These are phyloP conservation scores for Podaxis sp. DNA, from an alignment of 768 basidiomycete genomes.

Conservation along the genomic window DNA sequence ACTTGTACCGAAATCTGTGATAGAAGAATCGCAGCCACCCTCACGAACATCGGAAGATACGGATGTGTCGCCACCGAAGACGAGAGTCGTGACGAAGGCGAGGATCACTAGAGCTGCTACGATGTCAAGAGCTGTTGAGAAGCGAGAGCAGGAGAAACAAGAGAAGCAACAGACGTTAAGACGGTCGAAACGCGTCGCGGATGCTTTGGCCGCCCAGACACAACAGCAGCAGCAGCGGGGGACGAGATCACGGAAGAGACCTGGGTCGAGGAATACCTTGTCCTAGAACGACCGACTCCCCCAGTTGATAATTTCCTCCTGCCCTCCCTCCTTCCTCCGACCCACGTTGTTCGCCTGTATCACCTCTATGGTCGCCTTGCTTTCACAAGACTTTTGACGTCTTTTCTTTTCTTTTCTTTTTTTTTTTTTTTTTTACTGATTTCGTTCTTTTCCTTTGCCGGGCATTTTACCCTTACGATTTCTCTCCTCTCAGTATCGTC, in stretches of 20 bases:
- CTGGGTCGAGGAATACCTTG: conserved; percentile 35
- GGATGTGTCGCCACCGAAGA: background rate
- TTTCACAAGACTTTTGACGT: background rate
- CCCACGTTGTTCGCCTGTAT: conserved; percentile 9
- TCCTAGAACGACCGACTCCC: conserved; percentile 20
- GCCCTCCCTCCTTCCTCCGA: background rate
- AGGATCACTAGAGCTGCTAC: conserved; percentile 4
- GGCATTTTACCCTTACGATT: background rate
- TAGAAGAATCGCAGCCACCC: background rate
- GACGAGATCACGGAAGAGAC: conserved; percentile 23
- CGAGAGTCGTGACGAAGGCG: background rate
- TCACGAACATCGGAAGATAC: background rate
- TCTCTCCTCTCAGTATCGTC: background rate
- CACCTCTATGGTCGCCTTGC: background rate
- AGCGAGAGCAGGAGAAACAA: conserved; percentile 1
- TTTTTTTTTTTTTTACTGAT: background rate
- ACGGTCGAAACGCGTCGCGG: conserved; percentile 67
- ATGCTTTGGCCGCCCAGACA: conserved; percentile 47
- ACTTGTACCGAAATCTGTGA: background rate
- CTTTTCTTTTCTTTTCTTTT: background rate
- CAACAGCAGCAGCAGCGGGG: conserved; percentile 30
- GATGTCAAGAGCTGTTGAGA: background rate
- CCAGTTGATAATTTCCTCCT: background rate
- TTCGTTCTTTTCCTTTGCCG: background rate
- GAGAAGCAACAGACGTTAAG: conserved; percentile 34